Conservation (phyloP, 192 early-diverging fungal species). For the Phycomyces blakesleeanus region DNA sequence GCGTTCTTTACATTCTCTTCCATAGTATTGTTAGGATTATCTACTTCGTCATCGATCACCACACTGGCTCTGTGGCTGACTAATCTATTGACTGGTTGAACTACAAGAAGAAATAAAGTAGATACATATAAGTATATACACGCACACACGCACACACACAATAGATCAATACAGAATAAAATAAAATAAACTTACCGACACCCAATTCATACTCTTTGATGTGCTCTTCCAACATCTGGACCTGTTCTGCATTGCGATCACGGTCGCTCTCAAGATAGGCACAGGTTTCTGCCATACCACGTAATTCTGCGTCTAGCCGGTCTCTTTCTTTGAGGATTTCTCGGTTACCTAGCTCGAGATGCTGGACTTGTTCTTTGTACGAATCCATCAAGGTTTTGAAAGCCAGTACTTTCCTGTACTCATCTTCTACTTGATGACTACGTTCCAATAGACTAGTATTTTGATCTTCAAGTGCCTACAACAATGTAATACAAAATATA, state of each 20-base stretch:
- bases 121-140: too few relatives aligned
- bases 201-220: slow-evolving; percentile 78
- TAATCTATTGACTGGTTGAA: slow-evolving; percentile 7
- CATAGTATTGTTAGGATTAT: slow-evolving; percentile 11
- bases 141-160: too few relatives aligned
- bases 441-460: slow-evolving; percentile 66
- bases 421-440: slow-evolving; percentile 79
- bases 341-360: slow-evolving; percentile 67
- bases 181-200: slow-evolving; percentile 25
- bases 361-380: slow-evolving; percentile 77
- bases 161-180: not conserved
- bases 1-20: slow-evolving; percentile 32
- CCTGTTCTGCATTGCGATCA: slow-evolving; percentile 69
- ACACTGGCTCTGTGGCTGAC: slow-evolving; percentile 28
- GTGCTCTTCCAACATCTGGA: slow-evolving; percentile 74
- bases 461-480: slow-evolving; percentile 73
- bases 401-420: slow-evolving; percentile 75
- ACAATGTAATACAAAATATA: too few relatives aligned
- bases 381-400: slow-evolving; percentile 81
- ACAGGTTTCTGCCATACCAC: slow-evolving; percentile 53
- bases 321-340: slow-evolving; percentile 64
- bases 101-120: too few relatives aligned
- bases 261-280: slow-evolving; percentile 62
- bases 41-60: slow-evolving; percentile 14
- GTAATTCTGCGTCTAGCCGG: slow-evolving; percentile 66